Base-by-base conservation (phyloP, 2,329 filamentous ascomycete genomes). In the Pseudogymnoascus pannorum region DNA sequence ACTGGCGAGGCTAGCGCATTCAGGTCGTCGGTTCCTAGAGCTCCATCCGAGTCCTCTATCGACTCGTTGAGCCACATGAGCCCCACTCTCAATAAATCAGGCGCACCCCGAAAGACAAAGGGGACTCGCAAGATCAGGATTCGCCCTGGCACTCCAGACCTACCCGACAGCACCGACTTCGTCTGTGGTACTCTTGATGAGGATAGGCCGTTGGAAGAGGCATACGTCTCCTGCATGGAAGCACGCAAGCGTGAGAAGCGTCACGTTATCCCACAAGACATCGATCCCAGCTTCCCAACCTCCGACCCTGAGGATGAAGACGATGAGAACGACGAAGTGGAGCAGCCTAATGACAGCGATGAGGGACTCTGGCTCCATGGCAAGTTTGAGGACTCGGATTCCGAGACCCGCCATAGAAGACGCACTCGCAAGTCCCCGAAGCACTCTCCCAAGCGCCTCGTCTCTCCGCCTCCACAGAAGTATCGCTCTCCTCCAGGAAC, bases 161-260 rank as follows among this genome's bases (percentile, higher is more conserved):
- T 99, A 9, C 94, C 94, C 1, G 94, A 99, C 73, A 97, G 92
- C 75, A 97, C 94, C 12, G 94, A 99, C 73, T 99, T 99, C 67
- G 94, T 99, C n/a, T 97, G 94, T 70, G 94, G 94, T 62, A 99
- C 94, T 1, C 80, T 99, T 18, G 94, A 99, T 67, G 94, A 99
- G 74, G 94, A 99, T 70, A 87, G 91, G 48, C 91, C 92, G 2
- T 77, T 97, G n/a, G 94, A 99, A 72, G 91, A 92, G 67, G 93
- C 91, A 0, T 99, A 97, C 73, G 82, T 96, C 61, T 89, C 90
- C 2, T 91, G 89, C 68, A 81, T 95, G 62, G 89, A 92, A 69
- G 87, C 90, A 61, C 87, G 89, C 66, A 88, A 92, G 68, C 87
- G 87, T 54, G 87, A 88, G 67, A 96, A 92, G 76, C 88, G 92